A percentile compares a stretch with the other conserved stretches of the same genome.
phyloP scores from a whole-genome alignment of 257 asterid genomes.

The Fraxinus cuspidata region DNA sequence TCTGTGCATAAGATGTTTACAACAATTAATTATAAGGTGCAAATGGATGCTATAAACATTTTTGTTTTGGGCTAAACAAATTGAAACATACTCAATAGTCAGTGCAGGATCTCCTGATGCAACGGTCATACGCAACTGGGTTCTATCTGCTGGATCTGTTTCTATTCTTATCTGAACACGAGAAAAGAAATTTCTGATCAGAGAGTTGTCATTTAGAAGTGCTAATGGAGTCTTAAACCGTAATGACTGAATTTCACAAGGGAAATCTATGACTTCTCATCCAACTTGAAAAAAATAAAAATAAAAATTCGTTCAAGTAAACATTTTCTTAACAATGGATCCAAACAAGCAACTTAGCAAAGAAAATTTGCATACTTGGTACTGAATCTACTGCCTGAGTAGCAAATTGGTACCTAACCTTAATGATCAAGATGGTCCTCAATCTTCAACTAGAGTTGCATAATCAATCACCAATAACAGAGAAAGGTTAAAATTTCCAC shows the following conservation, averaged over 20 bases:
- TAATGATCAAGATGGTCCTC: not conserved
- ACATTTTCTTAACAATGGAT: not conserved
- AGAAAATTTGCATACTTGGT: not conserved
- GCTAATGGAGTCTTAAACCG: not conserved
- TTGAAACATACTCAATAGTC: slow-evolving; percentile 73
- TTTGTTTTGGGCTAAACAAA: not conserved
- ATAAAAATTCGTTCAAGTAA: not conserved
- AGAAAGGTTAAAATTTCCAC: not conserved
- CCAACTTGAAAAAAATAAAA: not conserved
- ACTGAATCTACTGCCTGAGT: too few species aligned
- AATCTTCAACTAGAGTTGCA: not conserved
- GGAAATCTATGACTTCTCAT: not conserved
- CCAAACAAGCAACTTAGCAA: slow-evolving; percentile 6
- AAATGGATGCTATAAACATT: slow-evolving; percentile 9
- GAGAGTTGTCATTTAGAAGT: not conserved
- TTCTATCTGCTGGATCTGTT: slow-evolving; percentile 96
- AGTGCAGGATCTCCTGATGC: slow-evolving; percentile 89
- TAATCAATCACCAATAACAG: not conserved
- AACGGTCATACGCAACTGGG: slow-evolving; percentile 85
- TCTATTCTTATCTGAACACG: slow-evolving; percentile 73
- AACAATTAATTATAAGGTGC: slow-evolving; percentile 12
- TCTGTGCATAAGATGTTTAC: slow-evolving; percentile 38
- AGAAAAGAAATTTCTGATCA: slow-evolving; percentile 14
- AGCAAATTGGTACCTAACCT: not conserved
- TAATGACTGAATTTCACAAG: not conserved